Base-by-base conservation (phyloP, 768 basidiomycete genomes). In the Leccinum boreale region DNA sequence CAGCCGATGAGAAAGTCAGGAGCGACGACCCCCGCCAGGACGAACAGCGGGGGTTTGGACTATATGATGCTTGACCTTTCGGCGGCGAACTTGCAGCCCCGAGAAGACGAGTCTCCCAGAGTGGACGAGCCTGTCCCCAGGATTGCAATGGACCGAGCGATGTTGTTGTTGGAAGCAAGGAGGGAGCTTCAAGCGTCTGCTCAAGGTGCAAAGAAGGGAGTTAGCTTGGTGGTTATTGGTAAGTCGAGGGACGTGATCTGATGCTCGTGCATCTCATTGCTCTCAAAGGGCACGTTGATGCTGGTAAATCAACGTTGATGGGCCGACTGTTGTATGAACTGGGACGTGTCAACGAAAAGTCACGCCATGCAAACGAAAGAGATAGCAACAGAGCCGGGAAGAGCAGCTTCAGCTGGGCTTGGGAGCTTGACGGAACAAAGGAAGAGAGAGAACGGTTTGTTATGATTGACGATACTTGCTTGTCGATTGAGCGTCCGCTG, bases 221-320 rank as follows among this genome's bases (percentile, higher is more conserved):
- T 98, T 51, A 95, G 89, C 70, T 75, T 99, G 63, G 89, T 98
- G 26, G 93, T 99, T 47, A 88, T 99, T 45, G 97, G 96, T 96
- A 69, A 63, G 77, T 51, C 15, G 33, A 55, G 39, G 39, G 53
- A 52, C 6, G 50, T 49, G 50, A 5, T 33, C 29, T 46, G 44
- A 51, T 11, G 31, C 35, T 46, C 24, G 52, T 50, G 49, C 58
- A 26, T 58, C 59, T 64, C 39, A 67, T 53, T 21, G 3, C 47
- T 52, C 33, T 48, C 46, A 49, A 64, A 98, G 96, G 97, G 39
- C 97, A 99, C 67, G 97, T 99, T 59, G 97, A 99, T 74, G 97
- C 97, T 17, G 97, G 97, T 24, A 99, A 99, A 73, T 97, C 94
- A 5, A 99, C 97, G 1, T 75, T 99, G 26, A 98, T 98, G 93